These are phyloP conservation scores for Polytrichum commune DNA, from an alignment of 225 moss, liverwort and hornwort genomes.

Conservation along the genomic window DNA sequence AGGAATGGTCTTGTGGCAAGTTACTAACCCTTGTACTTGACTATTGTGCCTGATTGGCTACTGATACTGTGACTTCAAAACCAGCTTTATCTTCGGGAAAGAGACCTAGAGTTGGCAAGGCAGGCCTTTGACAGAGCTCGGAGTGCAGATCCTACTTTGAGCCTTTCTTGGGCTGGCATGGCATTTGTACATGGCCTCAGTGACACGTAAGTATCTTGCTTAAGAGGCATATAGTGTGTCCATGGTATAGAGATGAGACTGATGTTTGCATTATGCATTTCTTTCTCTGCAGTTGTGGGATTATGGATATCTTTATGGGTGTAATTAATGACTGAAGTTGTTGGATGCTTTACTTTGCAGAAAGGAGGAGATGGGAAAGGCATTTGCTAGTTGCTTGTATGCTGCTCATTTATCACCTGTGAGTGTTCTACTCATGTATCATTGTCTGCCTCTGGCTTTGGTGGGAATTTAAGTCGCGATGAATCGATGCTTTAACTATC, in stretches of 20 bases:
- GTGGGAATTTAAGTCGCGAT: background rate
- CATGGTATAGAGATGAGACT: no score
- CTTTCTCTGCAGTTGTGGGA: no score
- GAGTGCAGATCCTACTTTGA: slow-evolving; percentile 77
- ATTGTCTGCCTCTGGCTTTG: background rate
- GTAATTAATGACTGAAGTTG: slow-evolving; percentile 3
- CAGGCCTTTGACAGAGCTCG: slow-evolving; percentile 94
- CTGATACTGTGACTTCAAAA: background rate
- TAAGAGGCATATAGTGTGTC: background rate
- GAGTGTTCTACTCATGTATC: slow-evolving; percentile 16
- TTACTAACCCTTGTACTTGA: background rate
- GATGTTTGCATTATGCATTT: no score
- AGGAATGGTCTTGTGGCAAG: background rate
- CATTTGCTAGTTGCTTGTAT: slow-evolving; percentile 88
- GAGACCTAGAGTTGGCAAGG: slow-evolving; percentile 72
- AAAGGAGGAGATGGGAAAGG: slow-evolving; percentile 76
- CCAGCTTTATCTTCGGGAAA: slow-evolving; percentile 92
- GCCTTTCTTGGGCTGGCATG: slow-evolving; percentile 98
- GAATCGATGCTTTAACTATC: no score
- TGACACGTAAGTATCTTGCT: slow-evolving; percentile 32
- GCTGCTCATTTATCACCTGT: slow-evolving; percentile 94
- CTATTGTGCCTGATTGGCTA: slow-evolving; percentile 7
- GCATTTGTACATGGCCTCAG: slow-evolving; percentile 77
- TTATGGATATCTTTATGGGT: slow-evolving; percentile 3
- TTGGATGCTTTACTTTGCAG: slow-evolving; percentile 40